Base-by-base conservation (phyloP, 768 basidiomycete genomes). In the Leccinum rimulosum region DNA sequence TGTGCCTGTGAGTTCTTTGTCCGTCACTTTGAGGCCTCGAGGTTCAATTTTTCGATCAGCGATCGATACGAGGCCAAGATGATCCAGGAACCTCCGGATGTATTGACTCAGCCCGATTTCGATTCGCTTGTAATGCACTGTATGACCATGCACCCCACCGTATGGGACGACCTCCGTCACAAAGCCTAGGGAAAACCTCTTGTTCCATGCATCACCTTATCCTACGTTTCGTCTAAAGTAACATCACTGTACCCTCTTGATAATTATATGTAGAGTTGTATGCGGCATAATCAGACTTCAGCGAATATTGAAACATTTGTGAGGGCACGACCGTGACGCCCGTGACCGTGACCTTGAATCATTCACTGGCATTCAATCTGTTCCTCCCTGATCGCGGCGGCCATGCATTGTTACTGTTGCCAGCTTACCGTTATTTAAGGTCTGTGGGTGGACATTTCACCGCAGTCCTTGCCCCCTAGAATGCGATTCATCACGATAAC, bases 121-220 rank as follows among this genome's bases (percentile, higher is more conserved):
- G 78, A 82, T 50, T 70, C 77, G 51, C 75, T 83, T n/a, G 67
- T 81, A 4, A 70, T 66, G 45, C 85, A 87, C 63, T 83, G 80
- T 66, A 68, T 73, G 61, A 70, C 65, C 14, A 78, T 80, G 60
- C 85, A 87, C 53, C 76, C 76, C 4, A 61, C 72, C 4, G 80
- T 77, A 17, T 86, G 84, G 84, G 69, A 78, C n/a, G 67, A 69
- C 28, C 61, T 82, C 36, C 78, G 63, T 52, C 61, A 52, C 54
- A 70, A 59, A 48, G 54, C 27, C n/a, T 70, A 54, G 43, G 3
- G 31, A 35, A 31, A 54, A 14, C 10, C 19, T 38, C 22, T 30
- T 45, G 14, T 50, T 43, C 50, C 50, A 4, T 52, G 50, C 27
- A 22, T 33, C 54, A 51, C 53, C 50, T 55, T 61, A 64, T 62